These are phyloP conservation scores for Hypoxylon sp. DNA, from an alignment of 2,329 filamentous ascomycete species.

Conservation along the genomic window DNA sequence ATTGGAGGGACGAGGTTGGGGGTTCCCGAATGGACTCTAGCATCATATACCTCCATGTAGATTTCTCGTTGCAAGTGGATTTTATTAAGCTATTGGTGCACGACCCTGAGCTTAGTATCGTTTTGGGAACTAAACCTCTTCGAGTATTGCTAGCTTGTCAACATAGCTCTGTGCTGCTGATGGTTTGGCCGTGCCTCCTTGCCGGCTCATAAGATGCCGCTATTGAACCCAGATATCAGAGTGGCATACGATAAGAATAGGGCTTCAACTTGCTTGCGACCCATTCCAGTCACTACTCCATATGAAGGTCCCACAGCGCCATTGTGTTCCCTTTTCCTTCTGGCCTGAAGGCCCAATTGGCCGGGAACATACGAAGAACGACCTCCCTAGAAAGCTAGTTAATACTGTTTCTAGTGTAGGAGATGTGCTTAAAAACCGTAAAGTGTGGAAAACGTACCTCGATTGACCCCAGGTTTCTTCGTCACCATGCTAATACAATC, in stretches of 20 bases:
- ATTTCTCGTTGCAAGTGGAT: background rate
- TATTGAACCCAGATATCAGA: background rate
- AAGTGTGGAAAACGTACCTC: slow-evolving; percentile 63
- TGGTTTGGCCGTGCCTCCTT: background rate
- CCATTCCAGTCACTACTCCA: slow-evolving; percentile 74
- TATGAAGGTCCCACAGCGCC: slow-evolving; percentile 90
- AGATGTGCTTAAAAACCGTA: slow-evolving; percentile 12
- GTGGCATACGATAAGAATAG: background rate
- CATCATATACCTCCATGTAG: background rate
- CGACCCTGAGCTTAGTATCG: background rate
- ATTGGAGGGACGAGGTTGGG: too few species aligned
- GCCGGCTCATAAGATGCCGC: background rate
- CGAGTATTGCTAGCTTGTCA: background rate
- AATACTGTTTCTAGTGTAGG: slow-evolving; percentile 5
- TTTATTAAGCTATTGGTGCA: background rate
- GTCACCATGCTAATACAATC: slow-evolving; percentile 87
- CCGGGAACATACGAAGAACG: slow-evolving; percentile 75
- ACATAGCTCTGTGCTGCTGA: background rate
- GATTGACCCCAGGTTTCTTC: slow-evolving; percentile 91
- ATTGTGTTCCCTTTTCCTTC: slow-evolving; percentile 87
- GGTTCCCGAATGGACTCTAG: background rate
- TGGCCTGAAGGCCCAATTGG: slow-evolving; percentile 88
- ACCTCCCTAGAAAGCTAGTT: slow-evolving; percentile 62
- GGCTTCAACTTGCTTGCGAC: slow-evolving; percentile 28
- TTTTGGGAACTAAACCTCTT: background rate